Evolutionary conservation across 208 protist genomes (phyloP).

Genomic region (Acanthamoeba lugdunensis): DNA sequence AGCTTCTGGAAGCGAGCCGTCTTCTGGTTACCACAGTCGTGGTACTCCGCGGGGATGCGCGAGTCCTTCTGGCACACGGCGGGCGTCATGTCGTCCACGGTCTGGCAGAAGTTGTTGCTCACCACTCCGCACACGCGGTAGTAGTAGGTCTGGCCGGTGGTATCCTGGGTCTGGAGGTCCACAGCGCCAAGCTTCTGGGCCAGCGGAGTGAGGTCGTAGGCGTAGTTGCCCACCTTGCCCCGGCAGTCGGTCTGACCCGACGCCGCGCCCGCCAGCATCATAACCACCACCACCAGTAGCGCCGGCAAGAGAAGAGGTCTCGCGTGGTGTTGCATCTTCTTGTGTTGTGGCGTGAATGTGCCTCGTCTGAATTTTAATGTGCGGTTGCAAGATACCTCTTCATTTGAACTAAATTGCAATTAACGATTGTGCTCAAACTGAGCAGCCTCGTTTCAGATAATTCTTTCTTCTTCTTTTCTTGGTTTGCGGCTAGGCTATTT

Average conservation of each 20-base stretch:
- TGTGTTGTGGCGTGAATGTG: too few species aligned
- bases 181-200: background rate
- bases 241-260: background rate
- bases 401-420: too few species aligned
- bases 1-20: background rate
- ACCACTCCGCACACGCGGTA: background rate
- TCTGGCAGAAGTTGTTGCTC: background rate
- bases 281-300: too few species aligned
- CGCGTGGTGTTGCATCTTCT: too few species aligned
- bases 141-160: background rate
- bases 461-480: too few species aligned
- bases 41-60: background rate
- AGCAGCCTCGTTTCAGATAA: too few species aligned
- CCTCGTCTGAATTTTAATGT: too few species aligned
- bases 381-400: too few species aligned
- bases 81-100: background rate
- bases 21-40: background rate
- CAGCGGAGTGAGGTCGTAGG: background rate
- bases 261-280: background rate
- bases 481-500: too few species aligned
- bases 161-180: background rate
- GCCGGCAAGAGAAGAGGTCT: too few species aligned
- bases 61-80: slow-evolving; percentile 22
- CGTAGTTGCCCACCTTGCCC: background rate
- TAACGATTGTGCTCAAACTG: too few species aligned